phyloP scores from a whole-genome alignment of 805 yeast species.

The Ogataea methylovora region DNA sequence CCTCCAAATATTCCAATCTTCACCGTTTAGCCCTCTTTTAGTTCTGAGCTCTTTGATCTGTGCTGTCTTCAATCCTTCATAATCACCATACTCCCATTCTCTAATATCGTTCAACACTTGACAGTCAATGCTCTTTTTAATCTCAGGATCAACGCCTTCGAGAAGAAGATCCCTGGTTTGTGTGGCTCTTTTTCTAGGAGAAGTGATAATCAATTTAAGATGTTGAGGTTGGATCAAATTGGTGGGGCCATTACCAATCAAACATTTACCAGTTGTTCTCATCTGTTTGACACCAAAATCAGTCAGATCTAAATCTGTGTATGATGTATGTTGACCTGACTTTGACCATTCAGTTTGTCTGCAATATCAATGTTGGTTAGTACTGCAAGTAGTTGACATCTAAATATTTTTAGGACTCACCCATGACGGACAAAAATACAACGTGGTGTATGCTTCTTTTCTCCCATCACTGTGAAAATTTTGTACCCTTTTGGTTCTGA shows the following conservation, averaged over 20 bases:
- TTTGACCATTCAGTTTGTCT: constrained; percentile 93
- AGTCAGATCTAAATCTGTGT: constrained; percentile 77
- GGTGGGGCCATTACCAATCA: constrained; percentile 49
- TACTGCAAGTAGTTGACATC: too few relatives aligned
- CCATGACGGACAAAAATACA: constrained; percentile 74
- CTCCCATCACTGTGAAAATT: background rate
- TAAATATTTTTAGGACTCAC: constrained; percentile 14
- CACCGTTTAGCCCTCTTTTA: constrained; percentile 45
- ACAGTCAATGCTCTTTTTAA: constrained; percentile 33
- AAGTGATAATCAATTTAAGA: constrained; percentile 59
- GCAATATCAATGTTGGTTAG: background rate
- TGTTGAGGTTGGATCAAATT: constrained; percentile 55
- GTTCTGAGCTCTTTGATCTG: constrained; percentile 59
- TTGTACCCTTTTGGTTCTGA: too few relatives aligned
- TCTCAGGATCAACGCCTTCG: constrained; percentile 36
- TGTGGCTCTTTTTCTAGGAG: constrained; percentile 78
- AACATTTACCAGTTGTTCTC: constrained; percentile 59
- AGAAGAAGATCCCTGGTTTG: constrained; percentile 65
- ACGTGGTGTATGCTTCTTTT: constrained; percentile 46
- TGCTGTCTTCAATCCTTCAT: constrained; percentile 73
- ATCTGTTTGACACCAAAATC: constrained; percentile 72
- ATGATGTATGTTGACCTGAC: constrained; percentile 85
- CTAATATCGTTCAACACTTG: constrained; percentile 61
- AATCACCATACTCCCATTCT: constrained; percentile 97
- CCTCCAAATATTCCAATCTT: constrained; percentile 74